Conservation (phyloP, 1,284 basidiomycete genomes). For the Boletus semigastroideus region DNA sequence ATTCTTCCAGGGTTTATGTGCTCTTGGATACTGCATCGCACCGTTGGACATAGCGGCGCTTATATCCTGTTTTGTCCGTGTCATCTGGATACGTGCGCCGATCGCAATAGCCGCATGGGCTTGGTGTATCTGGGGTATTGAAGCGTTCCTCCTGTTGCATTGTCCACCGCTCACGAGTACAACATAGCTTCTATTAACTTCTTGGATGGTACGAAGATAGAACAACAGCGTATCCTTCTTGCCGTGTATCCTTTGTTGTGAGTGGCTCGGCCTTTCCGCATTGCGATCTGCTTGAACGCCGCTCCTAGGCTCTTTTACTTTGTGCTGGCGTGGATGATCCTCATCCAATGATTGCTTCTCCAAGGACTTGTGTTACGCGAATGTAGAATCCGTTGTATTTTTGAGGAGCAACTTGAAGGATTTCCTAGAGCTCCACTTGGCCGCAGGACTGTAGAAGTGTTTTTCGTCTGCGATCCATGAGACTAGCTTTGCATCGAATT, state of each 20-base stretch:
- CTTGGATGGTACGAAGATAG: slow-evolving; percentile 89
- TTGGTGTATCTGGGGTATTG: slow-evolving; percentile 94
- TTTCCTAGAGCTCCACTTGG: not conserved
- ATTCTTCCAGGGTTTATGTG: slow-evolving; percentile 94
- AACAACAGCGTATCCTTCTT: slow-evolving; percentile 81
- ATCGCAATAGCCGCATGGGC: slow-evolving; percentile 83
- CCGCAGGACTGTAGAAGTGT: too few species aligned
- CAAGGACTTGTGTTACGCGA: slow-evolving; percentile 8
- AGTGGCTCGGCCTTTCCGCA: slow-evolving; percentile 5
- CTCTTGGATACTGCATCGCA: slow-evolving; percentile 88
- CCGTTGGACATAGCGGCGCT: slow-evolving; percentile 88
- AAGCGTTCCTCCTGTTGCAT: not conserved
- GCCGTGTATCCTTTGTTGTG: slow-evolving; percentile 92
- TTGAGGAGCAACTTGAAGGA: not conserved
- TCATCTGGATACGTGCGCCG: slow-evolving; percentile 84
- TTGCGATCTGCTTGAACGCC: slow-evolving; percentile 1
- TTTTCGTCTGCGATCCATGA: too few species aligned
- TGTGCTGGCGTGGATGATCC: slow-evolving; percentile 91
- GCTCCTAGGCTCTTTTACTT: slow-evolving; percentile 80
- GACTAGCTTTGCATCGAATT: too few species aligned
- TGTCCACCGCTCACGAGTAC: slow-evolving; percentile 3
- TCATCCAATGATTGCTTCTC: slow-evolving; percentile 63
- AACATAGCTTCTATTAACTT: slow-evolving; percentile 86
- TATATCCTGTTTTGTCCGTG: slow-evolving; percentile 80
- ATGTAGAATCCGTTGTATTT: slow-evolving; percentile 17